Percentiles rank a stretch among this genome's conserved stretches.
Conservation (phyloP, 2,329 filamentous ascomycete genomes). For the Ophiostoma sp. region DNA sequence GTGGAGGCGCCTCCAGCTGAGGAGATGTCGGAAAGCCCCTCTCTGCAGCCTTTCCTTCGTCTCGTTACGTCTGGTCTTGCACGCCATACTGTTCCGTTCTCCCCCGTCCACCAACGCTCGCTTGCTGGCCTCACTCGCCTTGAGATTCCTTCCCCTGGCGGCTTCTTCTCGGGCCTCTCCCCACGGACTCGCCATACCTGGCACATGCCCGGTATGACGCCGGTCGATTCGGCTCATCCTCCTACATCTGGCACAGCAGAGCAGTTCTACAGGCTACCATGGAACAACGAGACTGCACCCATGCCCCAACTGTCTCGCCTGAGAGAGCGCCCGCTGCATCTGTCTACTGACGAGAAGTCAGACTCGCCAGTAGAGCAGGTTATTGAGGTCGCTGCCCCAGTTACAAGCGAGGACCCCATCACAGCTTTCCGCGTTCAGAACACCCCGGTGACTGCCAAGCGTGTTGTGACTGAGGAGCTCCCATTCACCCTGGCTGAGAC, state of each 20-base stretch:
- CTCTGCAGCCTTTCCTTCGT: conserved; percentile 43
- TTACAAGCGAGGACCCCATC: conserved; percentile 53
- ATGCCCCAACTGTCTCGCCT: conserved; percentile 33
- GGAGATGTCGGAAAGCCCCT: conserved; percentile 48
- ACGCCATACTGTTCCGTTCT: conserved; percentile 34
- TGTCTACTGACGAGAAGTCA: conserved; percentile 35
- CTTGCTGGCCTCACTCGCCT: conserved; percentile 70
- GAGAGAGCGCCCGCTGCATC: conserved; percentile 35
- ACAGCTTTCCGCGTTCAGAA: conserved; percentile 48
- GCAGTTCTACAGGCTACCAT: conserved; percentile 82
- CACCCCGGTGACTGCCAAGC: conserved; percentile 36
- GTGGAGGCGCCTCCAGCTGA: conserved; percentile 24
- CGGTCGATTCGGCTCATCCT: conserved; percentile 47
- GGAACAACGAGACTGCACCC: conserved; percentile 43
- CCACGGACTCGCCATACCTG: conserved; percentile 73
- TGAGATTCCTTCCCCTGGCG: conserved; percentile 84
- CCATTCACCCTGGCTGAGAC: conserved; percentile 25
- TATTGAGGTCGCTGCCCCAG: conserved; percentile 51
- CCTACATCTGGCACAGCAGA: conserved; percentile 90
- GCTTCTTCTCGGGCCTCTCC: conserved; percentile 83
- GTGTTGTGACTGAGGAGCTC: conserved; percentile 26
- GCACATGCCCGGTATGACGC: conserved; percentile 55
- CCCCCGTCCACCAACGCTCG: conserved; percentile 52
- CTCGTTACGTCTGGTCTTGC: conserved; percentile 42
- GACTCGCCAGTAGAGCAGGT: conserved; percentile 59